These are phyloP conservation scores for Pseudogymnoascus verrucosus DNA, from an alignment of 2,329 filamentous ascomycete species.

Conservation along the genomic window DNA sequence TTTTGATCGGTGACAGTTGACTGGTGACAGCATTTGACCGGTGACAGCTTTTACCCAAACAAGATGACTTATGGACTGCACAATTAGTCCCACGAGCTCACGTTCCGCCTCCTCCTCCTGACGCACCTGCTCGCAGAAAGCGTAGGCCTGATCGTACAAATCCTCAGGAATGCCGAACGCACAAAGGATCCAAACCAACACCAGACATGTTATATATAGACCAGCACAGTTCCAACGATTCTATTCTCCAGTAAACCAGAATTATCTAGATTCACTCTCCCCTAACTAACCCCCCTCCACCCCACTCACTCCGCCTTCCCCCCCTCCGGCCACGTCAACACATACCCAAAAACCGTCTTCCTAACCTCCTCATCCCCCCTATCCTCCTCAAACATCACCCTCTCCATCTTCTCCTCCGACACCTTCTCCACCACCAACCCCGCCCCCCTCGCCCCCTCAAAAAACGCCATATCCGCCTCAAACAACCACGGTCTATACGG, in stretches of 20 bases:
- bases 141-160: too few relatives aligned
- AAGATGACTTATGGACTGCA: too few relatives aligned
- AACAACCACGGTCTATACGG: constrained; percentile 88
- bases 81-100: too few relatives aligned
- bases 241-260: not conserved
- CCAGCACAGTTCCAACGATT: not conserved
- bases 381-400: constrained; percentile 83
- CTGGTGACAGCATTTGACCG: too few relatives aligned
- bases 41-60: too few relatives aligned
- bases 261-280: not conserved
- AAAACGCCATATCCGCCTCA: constrained; percentile 79
- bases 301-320: not conserved
- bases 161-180: too few relatives aligned
- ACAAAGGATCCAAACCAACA: not conserved
- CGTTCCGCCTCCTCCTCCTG: too few relatives aligned
- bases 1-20: too few relatives aligned
- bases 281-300: not conserved
- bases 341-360: constrained; percentile 55
- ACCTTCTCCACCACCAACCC: constrained; percentile 75
- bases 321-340: constrained; percentile 21
- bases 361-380: constrained; percentile 74
- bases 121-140: not conserved
- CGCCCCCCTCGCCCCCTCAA: constrained; percentile 61
- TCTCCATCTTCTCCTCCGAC: constrained; percentile 72
- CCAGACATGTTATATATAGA: not conserved